Evolutionary conservation across 202 grass and related monocot genomes (phyloP).

Genomic region (Miscanthus sacchariflorus): DNA sequence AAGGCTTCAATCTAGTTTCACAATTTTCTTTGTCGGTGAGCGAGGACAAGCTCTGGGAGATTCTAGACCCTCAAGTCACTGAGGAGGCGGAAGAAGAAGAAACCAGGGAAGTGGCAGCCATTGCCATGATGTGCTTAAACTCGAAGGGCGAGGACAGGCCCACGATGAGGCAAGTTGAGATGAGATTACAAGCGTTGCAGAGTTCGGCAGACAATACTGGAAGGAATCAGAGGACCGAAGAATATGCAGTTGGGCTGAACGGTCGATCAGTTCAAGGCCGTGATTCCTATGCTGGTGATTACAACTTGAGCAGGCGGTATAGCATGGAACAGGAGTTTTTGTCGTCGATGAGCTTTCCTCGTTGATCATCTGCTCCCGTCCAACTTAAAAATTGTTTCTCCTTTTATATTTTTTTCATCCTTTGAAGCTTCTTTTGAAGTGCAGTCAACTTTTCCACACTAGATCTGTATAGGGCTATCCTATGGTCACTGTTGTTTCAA

Average conservation of each 20-base stretch:
- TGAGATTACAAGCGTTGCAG: constrained; percentile 48
- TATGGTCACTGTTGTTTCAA: not conserved
- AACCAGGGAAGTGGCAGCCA: constrained; percentile 35
- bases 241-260: not conserved
- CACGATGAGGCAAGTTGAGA: constrained; percentile 62
- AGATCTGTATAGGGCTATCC: not conserved
- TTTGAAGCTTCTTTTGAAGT: not conserved
- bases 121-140: constrained; percentile 63
- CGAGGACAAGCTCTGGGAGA: constrained; percentile 38
- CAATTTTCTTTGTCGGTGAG: constrained; percentile 49
- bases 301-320: constrained; percentile 36
- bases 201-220: constrained; percentile 20
- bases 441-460: not conserved
- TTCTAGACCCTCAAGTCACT: constrained; percentile 57
- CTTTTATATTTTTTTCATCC: too few relatives aligned
- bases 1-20: constrained; percentile 53
- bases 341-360: constrained; percentile 29
- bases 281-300: not conserved
- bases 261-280: not conserved
- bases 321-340: constrained; percentile 60
- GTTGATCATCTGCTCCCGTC: not conserved
- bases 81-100: constrained; percentile 48
- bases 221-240: not conserved
- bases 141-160: constrained; percentile 64
- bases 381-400: too few relatives aligned